Conservation (phyloP, 2,329 filamentous ascomycete genomes). For the Exophiala phaeomuriformis region DNA sequence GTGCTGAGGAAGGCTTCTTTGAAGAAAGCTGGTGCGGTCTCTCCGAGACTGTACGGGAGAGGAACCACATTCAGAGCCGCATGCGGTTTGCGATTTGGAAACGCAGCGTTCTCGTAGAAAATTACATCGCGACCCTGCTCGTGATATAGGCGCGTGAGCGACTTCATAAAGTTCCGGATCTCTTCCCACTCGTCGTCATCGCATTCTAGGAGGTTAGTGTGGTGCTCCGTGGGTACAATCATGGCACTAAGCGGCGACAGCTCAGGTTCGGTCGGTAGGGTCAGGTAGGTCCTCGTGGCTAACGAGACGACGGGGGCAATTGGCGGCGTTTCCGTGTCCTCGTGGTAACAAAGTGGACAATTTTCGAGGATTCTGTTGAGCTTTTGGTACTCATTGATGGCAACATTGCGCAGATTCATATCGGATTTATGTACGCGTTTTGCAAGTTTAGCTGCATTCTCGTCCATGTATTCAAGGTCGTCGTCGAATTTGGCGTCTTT, state of each 20-base stretch:
- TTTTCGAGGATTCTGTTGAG: conserved; percentile 77
- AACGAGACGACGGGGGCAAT: conserved; percentile 79
- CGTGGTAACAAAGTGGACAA: conserved; percentile 87
- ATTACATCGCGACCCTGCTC: conserved; percentile 85
- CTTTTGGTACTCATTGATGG: conserved; percentile 82
- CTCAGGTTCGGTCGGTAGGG: conserved; percentile 82
- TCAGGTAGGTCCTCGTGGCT: conserved; percentile 78
- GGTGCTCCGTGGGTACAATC: conserved; percentile 82
- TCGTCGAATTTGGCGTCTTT: conserved; percentile 87
- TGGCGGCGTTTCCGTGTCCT: conserved; percentile 70
- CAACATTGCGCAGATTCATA: conserved; percentile 75
- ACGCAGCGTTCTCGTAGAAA: conserved; percentile 95
- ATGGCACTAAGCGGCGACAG: conserved; percentile 74
- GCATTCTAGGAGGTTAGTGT: conserved; percentile 86
- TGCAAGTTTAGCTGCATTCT: conserved; percentile 86
- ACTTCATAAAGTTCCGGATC: conserved; percentile 98
- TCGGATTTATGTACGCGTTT: conserved; percentile 82
- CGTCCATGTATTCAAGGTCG: conserved; percentile 94
- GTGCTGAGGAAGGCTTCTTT: conserved; percentile 81
- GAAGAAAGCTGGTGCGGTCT: conserved; percentile 90
- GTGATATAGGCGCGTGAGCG: conserved; percentile 86
- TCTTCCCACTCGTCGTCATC: conserved; percentile 99
- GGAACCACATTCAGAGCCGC: conserved; percentile 81
- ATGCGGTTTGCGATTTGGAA: conserved; percentile 69
- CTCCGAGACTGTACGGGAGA: conserved; percentile 83